phyloP scores from a whole-genome alignment of 129 eudicot genomes.

The Flaveria linearis region DNA sequence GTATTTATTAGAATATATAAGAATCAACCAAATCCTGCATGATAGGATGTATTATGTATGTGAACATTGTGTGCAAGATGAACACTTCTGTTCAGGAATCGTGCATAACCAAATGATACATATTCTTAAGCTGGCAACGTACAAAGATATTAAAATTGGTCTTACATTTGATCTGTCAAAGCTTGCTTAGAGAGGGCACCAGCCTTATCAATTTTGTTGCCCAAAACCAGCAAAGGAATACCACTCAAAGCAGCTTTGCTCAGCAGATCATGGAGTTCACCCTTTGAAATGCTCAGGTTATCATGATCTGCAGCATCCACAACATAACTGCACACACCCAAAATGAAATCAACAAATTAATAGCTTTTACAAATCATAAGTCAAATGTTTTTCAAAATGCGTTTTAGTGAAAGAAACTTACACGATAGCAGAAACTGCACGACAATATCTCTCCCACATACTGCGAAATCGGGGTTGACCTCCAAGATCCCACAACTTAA shows the following conservation, averaged over 20 bases:
- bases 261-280: slow-evolving; percentile 93
- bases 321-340: slow-evolving; percentile 57
- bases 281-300: slow-evolving; percentile 76
- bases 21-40: not conserved
- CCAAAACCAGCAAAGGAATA: slow-evolving; percentile 90
- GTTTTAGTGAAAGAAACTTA: slow-evolving; percentile 37
- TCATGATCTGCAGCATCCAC: slow-evolving; percentile 99
- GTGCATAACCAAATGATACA: not conserved
- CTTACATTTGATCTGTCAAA: slow-evolving; percentile 90
- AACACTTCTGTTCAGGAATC: not conserved
- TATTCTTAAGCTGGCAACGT: not conserved
- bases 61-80: not conserved
- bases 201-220: slow-evolving; percentile 91
- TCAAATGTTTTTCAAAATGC: not conserved
- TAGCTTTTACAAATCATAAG: not conserved
- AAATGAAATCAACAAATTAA: slow-evolving; percentile 5
- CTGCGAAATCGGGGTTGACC: slow-evolving; percentile 99
- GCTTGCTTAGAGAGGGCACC: slow-evolving; percentile 87
- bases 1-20: not conserved
- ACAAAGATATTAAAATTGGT: not conserved
- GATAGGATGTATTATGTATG: not conserved
- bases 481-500: slow-evolving; percentile 99
- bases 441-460: slow-evolving; percentile 99
- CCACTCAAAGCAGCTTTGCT: slow-evolving; percentile 80
- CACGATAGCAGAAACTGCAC: slow-evolving; percentile 99